A percentile compares a stretch with the other conserved stretches of the same genome.
These are phyloP conservation scores for Colletotrichum cuscutae DNA, from an alignment of 2,329 filamentous ascomycete species.

Conservation along the genomic window DNA sequence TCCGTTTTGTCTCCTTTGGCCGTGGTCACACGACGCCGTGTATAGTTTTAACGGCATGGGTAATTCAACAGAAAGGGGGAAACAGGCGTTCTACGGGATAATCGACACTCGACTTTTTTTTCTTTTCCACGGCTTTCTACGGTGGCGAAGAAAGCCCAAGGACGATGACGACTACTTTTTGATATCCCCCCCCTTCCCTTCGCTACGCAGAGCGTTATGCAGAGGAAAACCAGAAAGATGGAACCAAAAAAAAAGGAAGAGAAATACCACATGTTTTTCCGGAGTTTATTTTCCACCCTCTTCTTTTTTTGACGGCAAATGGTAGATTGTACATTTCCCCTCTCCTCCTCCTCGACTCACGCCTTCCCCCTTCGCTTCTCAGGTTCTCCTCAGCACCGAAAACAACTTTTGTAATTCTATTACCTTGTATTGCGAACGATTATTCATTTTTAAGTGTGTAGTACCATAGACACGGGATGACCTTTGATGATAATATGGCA, in stretches of 20 bases:
- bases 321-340: constrained; percentile 33
- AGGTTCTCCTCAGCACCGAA: neutral
- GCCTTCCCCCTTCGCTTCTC: neutral
- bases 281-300: neutral
- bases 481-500: constrained; percentile 1
- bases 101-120: neutral
- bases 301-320: neutral
- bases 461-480: constrained; percentile 15
- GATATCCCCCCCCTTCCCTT: constrained; percentile 28
- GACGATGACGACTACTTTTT: constrained; percentile 34
- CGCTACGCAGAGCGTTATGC: constrained; percentile 3
- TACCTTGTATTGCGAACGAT: neutral
- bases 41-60: constrained; percentile 10
- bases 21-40: constrained; percentile 4
- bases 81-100: constrained; percentile 17
- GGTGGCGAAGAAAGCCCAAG: constrained; percentile 29
- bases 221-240: neutral
- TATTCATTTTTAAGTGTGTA: constrained; percentile 9
- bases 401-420: constrained; percentile 24
- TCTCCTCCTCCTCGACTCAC: constrained; percentile 2
- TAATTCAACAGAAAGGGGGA: constrained; percentile 1
- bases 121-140: neutral
- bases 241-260: neutral
- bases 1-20: constrained; percentile 2
- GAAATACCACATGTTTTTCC: constrained; percentile 6